Percentiles rank a stretch among this genome's conserved stretches.
phyloP scores from a whole-genome alignment of 495 filamentous ascomycete genomes.

The Extremus antarcticus region DNA sequence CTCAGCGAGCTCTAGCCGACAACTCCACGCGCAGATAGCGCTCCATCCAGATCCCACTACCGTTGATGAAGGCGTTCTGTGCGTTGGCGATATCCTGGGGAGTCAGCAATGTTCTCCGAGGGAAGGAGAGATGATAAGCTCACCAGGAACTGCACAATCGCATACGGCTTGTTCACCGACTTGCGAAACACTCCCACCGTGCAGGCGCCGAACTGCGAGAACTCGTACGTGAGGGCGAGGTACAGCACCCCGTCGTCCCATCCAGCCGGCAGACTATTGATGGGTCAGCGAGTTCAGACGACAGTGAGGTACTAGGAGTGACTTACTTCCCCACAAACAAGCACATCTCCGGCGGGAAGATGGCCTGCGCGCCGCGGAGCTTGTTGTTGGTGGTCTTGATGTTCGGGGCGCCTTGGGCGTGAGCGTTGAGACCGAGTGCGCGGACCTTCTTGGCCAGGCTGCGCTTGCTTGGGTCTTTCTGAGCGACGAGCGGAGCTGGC shows the following conservation, averaged over 20 bases:
- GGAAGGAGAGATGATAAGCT: background rate
- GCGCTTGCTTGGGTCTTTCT: background rate
- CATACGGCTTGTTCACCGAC: background rate
- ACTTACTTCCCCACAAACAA: background rate
- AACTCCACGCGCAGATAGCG: background rate
- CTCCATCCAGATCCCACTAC: background rate
- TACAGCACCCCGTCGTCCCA: background rate
- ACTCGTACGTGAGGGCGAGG: background rate
- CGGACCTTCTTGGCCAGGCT: background rate
- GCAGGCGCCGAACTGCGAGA: background rate
- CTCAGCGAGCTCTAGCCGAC: background rate
- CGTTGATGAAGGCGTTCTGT: background rate
- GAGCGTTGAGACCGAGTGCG: background rate
- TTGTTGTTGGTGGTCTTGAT: background rate
- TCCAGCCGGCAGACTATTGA: background rate
- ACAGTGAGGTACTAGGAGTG: background rate
- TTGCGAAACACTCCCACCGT: background rate
- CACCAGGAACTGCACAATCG: background rate
- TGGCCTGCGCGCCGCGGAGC: background rate
- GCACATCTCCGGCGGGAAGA: background rate
- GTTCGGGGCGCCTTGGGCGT: background rate
- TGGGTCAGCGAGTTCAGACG: background rate
- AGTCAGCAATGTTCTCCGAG: background rate
- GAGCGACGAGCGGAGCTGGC: background rate
- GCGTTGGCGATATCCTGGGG: background rate